phyloP scores from a whole-genome alignment of 2,329 filamentous ascomycete genomes.

The Paecilomyces variotii region DNA sequence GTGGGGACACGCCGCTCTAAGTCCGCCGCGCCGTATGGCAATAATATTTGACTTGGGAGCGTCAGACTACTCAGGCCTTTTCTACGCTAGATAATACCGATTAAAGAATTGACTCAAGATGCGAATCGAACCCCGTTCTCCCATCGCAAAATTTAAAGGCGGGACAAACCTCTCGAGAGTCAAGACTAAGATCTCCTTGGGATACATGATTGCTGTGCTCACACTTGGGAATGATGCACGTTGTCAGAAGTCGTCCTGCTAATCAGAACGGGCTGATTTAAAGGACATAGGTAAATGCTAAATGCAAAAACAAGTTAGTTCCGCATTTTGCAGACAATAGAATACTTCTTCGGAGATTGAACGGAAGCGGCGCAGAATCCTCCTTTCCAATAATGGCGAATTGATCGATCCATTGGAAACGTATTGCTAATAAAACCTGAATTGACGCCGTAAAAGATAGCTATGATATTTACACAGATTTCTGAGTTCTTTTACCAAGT shows the following conservation, averaged over 20 bases:
- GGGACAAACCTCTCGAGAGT: no score
- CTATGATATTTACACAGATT: slow-evolving; percentile 31
- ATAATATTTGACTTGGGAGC: neutral
- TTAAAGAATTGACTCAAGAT: neutral
- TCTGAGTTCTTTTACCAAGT: slow-evolving; percentile 24
- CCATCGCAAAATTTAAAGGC: no score
- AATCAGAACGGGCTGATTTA: no score
- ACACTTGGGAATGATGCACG: no score
- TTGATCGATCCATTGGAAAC: slow-evolving; percentile 2
- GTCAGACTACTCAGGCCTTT: neutral
- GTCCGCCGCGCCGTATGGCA: neutral
- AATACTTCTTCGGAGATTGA: neutral
- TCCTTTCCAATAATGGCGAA: neutral
- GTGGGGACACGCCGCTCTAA: neutral
- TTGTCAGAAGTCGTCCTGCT: no score
- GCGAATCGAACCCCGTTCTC: no score
- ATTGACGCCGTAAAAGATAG: slow-evolving; percentile 25
- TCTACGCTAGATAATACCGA: neutral
- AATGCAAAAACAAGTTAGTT: neutral
- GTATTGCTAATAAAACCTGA: slow-evolving; percentile 16
- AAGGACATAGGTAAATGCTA: neutral
- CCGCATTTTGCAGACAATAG: neutral
- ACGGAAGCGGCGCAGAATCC: neutral
- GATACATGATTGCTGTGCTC: no score
- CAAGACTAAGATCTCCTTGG: no score